A percentile compares a stretch with the other conserved stretches of the same genome.
These are phyloP conservation scores for Tuber aestivum DNA, from an alignment of 495 filamentous ascomycete genomes.

Conservation along the genomic window DNA sequence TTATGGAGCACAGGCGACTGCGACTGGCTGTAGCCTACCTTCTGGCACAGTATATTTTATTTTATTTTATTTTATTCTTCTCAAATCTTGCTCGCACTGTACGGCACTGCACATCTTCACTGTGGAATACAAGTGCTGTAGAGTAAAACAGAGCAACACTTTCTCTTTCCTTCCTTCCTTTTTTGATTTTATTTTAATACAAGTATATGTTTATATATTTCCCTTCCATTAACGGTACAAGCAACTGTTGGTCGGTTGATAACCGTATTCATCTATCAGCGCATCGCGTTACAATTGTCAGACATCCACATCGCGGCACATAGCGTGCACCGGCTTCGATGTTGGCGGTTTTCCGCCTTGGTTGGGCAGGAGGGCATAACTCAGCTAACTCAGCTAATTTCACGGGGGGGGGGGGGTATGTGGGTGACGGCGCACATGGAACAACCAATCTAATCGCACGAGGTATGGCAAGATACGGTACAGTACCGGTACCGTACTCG, in stretches of 20 bases:
- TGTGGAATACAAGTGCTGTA: background rate
- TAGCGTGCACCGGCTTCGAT: background rate
- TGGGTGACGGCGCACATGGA: conserved; percentile 31
- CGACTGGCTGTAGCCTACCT: background rate
- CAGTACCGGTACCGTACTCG: background rate
- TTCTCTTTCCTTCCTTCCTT: background rate
- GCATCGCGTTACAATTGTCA: background rate
- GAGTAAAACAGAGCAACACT: background rate
- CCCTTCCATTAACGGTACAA: background rate
- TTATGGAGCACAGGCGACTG: background rate
- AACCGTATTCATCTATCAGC: background rate
- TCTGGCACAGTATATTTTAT: too few relatives aligned
- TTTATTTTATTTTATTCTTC: background rate
- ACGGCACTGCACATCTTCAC: background rate
- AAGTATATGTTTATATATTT: too few relatives aligned
- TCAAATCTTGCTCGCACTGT: too few relatives aligned
- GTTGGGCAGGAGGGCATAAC: background rate
- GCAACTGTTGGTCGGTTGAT: background rate
- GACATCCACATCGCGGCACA: background rate
- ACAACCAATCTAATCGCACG: conserved; percentile 23
- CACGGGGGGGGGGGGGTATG: conserved; percentile 11
- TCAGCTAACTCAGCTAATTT: background rate
- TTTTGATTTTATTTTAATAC: background rate
- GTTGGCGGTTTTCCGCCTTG: background rate
- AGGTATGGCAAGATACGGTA: conserved; percentile 20